Base-by-base conservation (phyloP, 129 eudicot genomes). In the Escallonia rubra region DNA sequence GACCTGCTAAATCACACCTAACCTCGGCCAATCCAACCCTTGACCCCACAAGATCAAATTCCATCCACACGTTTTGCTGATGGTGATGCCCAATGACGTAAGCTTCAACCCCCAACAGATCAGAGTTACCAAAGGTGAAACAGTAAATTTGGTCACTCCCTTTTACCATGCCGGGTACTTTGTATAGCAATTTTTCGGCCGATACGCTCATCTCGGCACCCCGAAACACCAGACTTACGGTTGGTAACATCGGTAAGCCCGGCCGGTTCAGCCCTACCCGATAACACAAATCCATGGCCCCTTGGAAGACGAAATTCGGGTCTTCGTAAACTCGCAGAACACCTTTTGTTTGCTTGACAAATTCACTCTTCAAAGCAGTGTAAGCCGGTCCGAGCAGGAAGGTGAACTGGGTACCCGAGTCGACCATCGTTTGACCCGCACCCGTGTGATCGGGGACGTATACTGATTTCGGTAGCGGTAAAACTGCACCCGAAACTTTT, bases 351-450 rank as follows among this genome's bases (percentile, higher is more conserved):
- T 90, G 97, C 55, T 68, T 82, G 72, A 70, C 16, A 40, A 84
- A 86, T 78, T 87, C 97, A 63, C 57, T 78, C 67, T 57, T 84
- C 51, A 90, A n/a, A 6, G 97, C 86, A 1, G 79, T 80, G 69
- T 90, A 90, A 65, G 72, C 97, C 0, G 91, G 89, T 39, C 97
- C 97, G 8, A 90, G 87, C 12, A 90, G 69, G 50, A 90, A 90
- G 0, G 89, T 87, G 60, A 84, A 90, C 67, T 90, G 97, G 41
- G 97, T 90, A 34, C 97, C 97, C 63, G 97, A 84, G 60, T 90
- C 97, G 3, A 90, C 88, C 95, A 90, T 90, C 16, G 97, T 87
- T 61, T 90, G 97, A 58, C 97, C 97, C 61, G 97, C 97, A 12
- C 97, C 97, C 7, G 95, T 90, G 48, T 90, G 96, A 55, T 90